These are phyloP conservation scores for Malassezia arunalokei DNA, from an alignment of 1,284 basidiomycete genomes.

Conservation along the genomic window DNA sequence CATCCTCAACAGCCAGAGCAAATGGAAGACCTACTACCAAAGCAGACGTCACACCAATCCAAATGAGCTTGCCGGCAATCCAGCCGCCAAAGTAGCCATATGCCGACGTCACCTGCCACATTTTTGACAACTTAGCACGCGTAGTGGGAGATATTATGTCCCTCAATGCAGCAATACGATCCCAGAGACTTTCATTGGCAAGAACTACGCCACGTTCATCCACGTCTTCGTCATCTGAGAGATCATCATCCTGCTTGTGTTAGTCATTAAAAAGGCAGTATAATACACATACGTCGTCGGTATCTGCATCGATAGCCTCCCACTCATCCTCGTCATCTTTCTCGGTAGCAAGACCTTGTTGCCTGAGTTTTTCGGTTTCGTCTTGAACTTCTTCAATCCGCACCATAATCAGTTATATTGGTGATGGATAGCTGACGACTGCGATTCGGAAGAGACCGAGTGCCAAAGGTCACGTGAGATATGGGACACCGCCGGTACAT, in stretches of 20 bases:
- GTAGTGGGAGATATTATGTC: slow-evolving; percentile 90
- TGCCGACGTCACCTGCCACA: slow-evolving; percentile 56
- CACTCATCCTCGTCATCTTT: slow-evolving; percentile 8
- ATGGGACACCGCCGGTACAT: neutral
- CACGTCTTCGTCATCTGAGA: slow-evolving; percentile 29
- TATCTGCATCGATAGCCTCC: slow-evolving; percentile 10
- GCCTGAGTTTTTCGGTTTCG: slow-evolving; percentile 12
- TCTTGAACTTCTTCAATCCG: slow-evolving; percentile 20
- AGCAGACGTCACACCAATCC: slow-evolving; percentile 87
- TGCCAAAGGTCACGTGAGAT: neutral
- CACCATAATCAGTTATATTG: slow-evolving; percentile 11
- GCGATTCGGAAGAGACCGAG: slow-evolving; percentile 4
- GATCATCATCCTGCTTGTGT: slow-evolving; percentile 17
- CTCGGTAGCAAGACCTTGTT: slow-evolving; percentile 3
- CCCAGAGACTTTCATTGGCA: slow-evolving; percentile 62
- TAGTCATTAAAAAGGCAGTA: neutral
- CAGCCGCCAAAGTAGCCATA: slow-evolving; percentile 55
- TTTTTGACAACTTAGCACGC: slow-evolving; percentile 60
- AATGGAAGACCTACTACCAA: slow-evolving; percentile 84
- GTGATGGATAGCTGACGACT: neutral
- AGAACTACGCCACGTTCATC: slow-evolving; percentile 31
- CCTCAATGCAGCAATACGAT: slow-evolving; percentile 77
- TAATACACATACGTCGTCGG: slow-evolving; percentile 9
- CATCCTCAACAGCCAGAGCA: slow-evolving; percentile 84
- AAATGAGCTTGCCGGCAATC: slow-evolving; percentile 72